Percentiles rank a stretch among this genome's conserved stretches.
Evolutionary conservation across 495 filamentous ascomycete genomes (phyloP).

Genomic region (Hypoxylon subgilvum): DNA sequence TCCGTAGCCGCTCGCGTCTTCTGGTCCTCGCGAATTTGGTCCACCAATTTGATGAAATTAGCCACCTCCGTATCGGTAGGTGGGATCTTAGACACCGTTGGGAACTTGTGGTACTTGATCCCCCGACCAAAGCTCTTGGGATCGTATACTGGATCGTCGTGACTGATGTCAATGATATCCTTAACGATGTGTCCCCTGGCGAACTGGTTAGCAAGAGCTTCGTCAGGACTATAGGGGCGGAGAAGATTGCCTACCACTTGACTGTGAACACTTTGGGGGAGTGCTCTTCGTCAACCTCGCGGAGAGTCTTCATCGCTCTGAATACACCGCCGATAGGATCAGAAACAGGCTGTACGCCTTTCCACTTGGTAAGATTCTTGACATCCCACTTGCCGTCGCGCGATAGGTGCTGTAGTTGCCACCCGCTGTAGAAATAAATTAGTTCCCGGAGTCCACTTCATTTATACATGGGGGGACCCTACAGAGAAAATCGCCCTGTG

Average conservation of each 20-base stretch:
- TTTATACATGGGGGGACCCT: constrained; percentile 1
- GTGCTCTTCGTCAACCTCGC: constrained; percentile 84
- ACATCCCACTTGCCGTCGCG: constrained; percentile 96
- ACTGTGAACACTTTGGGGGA: constrained; percentile 74
- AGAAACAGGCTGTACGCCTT: constrained; percentile 76
- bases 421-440: constrained; percentile 55
- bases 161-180: constrained; percentile 85
- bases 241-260: constrained; percentile 57
- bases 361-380: constrained; percentile 94
- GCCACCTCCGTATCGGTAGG: constrained; percentile 77
- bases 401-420: constrained; percentile 87
- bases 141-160: constrained; percentile 84
- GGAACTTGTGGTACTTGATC: constrained; percentile 83
- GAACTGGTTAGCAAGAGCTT: constrained; percentile 7
- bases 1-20: constrained; percentile 47
- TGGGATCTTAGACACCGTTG: constrained; percentile 90
- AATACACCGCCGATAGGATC: constrained; percentile 76
- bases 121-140: constrained; percentile 77
- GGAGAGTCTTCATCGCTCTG: constrained; percentile 84
- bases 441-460: neutral
- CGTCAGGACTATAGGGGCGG: neutral
- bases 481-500: constrained; percentile 74
- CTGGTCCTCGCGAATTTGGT: constrained; percentile 65
- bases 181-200: constrained; percentile 61
- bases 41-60: constrained; percentile 79